Conservation (phyloP, 495 filamentous ascomycete genomes). For the Thermothielavioides terrestris region DNA sequence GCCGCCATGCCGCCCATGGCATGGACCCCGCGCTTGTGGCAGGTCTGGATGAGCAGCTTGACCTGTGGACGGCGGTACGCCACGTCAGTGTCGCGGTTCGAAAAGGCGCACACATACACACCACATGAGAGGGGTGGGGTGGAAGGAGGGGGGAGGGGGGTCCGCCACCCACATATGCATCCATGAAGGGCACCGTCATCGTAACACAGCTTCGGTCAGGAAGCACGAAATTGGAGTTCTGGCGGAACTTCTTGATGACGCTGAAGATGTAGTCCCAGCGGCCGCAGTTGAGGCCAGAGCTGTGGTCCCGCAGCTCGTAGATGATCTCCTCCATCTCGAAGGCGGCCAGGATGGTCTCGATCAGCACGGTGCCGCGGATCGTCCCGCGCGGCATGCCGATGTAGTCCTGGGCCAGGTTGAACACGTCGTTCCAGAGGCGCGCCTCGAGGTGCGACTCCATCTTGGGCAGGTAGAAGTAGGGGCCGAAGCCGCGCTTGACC, state of each 20-base stretch:
- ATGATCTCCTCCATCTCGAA: slow-evolving; percentile 99
- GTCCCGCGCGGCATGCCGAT: slow-evolving; percentile 83
- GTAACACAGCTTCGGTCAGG: slow-evolving; percentile 87
- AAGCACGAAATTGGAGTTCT: slow-evolving; percentile 85
- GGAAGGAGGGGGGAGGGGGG: no score
- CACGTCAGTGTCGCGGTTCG: not conserved
- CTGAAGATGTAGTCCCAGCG: slow-evolving; percentile 99
- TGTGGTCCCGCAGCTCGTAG: slow-evolving; percentile 97
- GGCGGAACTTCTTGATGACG: slow-evolving; percentile 98
- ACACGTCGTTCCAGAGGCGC: slow-evolving; percentile 96
- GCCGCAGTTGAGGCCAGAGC: slow-evolving; percentile 93
- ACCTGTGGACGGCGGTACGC: slow-evolving; percentile 27
- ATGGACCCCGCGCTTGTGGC: slow-evolving; percentile 89
- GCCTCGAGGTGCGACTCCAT: slow-evolving; percentile 99
- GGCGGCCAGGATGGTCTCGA: slow-evolving; percentile 97
- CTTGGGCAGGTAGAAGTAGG: slow-evolving; percentile 99
- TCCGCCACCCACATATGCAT: slow-evolving; percentile 61
- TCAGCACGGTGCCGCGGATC: slow-evolving; percentile 90
- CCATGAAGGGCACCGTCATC: slow-evolving; percentile 99
- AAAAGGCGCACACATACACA: not conserved
- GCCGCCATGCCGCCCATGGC: slow-evolving; percentile 99
- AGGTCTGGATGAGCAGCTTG: slow-evolving; percentile 93
- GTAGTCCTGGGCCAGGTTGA: slow-evolving; percentile 93
- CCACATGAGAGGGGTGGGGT: no score
- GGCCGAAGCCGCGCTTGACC: slow-evolving; percentile 72